Evolutionary conservation across 176 grass and related monocot genomes (phyloP), one percentile per base, ranked within the genome.

Genomic region (Oryza longistaminata): DNA sequence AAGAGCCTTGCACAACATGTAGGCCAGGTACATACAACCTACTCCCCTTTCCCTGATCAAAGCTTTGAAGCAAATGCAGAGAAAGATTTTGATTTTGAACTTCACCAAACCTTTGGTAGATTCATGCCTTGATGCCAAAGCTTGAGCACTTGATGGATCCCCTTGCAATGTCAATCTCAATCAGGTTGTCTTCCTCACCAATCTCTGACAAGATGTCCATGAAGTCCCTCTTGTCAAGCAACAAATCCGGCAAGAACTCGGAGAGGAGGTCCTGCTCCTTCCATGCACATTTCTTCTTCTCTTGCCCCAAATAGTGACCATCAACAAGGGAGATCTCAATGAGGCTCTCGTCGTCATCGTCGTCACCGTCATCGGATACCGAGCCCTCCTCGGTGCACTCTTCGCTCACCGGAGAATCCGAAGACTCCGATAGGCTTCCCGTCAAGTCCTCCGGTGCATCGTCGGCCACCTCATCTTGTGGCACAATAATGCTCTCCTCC

Each of bases 101-200:
- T 84, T 83, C 73, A 79, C 68, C 81, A 82, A 90, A 88, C 70
- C 89, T 86, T 74, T 68, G 44, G 65, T 64, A 68, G 46, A 68
- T 50, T 96, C 87, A 96, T 70, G 94, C 76, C 86, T 94, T 92
- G 81, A 92, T 80, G 19, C 87, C 34, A 0, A 91, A 48, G 64
- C 73, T 91, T 15, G 95, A 86, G 83, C 87, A 91, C 75, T 94
- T 94, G 81, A 94, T 94, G 76, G 92, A 94, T 73, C 92, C 94
- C 72, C 88, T 91, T 66, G 86, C 39, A 33, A 94, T 90, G 87
- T 94, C 94, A n/a, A 97, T 88, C 90, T 97, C 94, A 55, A 97
- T 94, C 84, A 97, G 82, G 90, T 94, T 94, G 53, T 94, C 92
- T 55, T 97, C 94, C 75, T 97, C 94, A 3, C 76, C 77, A 53